Base-by-base conservation (phyloP, 2,329 filamentous ascomycete species). In the Kalaharituber pfeilii region DNA sequence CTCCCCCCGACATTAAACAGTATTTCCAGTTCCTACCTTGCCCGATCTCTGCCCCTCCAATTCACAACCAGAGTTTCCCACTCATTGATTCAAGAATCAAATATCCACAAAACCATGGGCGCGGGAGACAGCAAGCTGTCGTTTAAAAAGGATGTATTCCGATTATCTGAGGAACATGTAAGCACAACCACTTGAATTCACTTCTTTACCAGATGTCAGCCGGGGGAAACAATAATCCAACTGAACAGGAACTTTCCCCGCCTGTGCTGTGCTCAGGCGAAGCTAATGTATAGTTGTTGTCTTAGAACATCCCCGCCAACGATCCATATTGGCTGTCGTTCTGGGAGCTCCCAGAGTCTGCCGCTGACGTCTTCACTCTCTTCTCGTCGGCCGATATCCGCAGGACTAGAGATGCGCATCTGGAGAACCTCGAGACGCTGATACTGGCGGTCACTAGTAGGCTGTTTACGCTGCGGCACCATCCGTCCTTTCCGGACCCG, bases 81-180 rank as follows among this genome's bases (percentile, higher is more conserved):
- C n/a, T n/a, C n/a, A n/a, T n/a, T n/a, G n/a, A n/a, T n/a, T n/a
- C n/a, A n/a, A n/a, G n/a, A n/a, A n/a, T n/a, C n/a, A n/a, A n/a
- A n/a, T n/a, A n/a, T n/a, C n/a, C n/a, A n/a, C n/a, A n/a, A n/a
- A n/a, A n/a, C n/a, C n/a, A 98, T 98, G 91, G 91, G 91, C 70
- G 89, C 89, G 67, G 95, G 89, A 71, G 89, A 96, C 73, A 96
- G 89, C 65, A 96, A 96, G 77, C 81, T 96, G 67, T 86, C 89
- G 67, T 96, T 98, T 77, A 96, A 95, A 72, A 86, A 94, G 71
- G 89, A 88, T 71, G 94, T 96, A 72, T 95, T 96, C 73, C 81
- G 84, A 67, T 79, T 98, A 56, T 91, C 87, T n/a, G 87, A 94
- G 68, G 84, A 94, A 68, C 80, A 81, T 62, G 59, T 61, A 60